A percentile compares a stretch with the other conserved stretches of the same genome.
Evolutionary conservation across 2,329 filamentous ascomycete species (phyloP).

Genomic region (Talaromyces funiculosus): DNA sequence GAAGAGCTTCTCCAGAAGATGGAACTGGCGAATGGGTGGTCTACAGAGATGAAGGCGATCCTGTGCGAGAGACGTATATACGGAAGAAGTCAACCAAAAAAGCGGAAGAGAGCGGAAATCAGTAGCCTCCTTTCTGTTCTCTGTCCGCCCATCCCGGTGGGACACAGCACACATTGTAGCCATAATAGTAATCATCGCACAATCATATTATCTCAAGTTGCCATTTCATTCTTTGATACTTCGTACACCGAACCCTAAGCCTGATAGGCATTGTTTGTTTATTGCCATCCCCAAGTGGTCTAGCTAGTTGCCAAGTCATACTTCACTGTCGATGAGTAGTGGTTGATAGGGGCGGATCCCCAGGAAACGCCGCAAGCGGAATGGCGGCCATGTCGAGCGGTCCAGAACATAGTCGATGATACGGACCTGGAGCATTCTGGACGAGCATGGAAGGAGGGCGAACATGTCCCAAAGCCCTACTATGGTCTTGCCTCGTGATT

Average conservation of each 20-base stretch:
- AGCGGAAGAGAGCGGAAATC: neutral
- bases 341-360: neutral
- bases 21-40: conserved; percentile 71
- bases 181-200: neutral
- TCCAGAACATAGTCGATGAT: conserved; percentile 4
- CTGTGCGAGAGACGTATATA: conserved; percentile 63
- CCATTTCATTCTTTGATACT: neutral
- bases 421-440: neutral
- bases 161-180: neutral
- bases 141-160: neutral
- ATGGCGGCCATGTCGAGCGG: neutral
- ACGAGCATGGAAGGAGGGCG: neutral
- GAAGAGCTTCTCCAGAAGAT: conserved; percentile 53
- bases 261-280: neutral
- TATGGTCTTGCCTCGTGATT: neutral
- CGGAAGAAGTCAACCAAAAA: conserved; percentile 31
- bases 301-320: neutral
- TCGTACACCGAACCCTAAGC: too few relatives aligned
- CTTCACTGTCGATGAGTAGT: neutral
- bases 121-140: neutral
- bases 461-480: too few relatives aligned
- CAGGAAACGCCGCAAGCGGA: neutral
- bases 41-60: conserved; percentile 58
- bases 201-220: neutral
- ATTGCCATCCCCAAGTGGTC: neutral